Evolutionary conservation across 2,329 filamentous ascomycete species (phyloP).

Genomic region (Aspergillus felis): DNA sequence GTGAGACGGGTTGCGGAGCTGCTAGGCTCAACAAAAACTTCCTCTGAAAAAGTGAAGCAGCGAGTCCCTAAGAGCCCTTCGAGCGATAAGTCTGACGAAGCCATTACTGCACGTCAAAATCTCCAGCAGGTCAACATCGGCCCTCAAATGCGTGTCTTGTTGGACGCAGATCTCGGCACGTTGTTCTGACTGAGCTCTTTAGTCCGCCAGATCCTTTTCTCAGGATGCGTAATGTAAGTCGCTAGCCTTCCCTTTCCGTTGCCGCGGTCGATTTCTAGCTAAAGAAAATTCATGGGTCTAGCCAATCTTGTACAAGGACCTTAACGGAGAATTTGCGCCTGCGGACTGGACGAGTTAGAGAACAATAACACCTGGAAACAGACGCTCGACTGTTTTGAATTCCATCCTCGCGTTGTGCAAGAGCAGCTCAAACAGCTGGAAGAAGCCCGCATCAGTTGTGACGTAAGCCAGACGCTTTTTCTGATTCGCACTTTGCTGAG

Average conservation of each 20-base stretch:
- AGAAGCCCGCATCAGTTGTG: conserved; percentile 65
- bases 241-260: background rate
- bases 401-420: conserved; percentile 66
- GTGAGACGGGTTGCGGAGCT: conserved; percentile 33
- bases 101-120: background rate
- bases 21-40: conserved; percentile 20
- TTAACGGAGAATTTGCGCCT: conserved; percentile 68
- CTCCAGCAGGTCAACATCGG: background rate
- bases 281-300: conserved; percentile 30
- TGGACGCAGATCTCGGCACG: conserved; percentile 26
- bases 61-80: background rate
- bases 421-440: conserved; percentile 68
- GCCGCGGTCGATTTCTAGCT: background rate
- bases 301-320: conserved; percentile 63
- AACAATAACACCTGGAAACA: conserved; percentile 78
- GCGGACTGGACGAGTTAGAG: conserved; percentile 73
- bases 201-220: conserved; percentile 47
- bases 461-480: conserved; percentile 73
- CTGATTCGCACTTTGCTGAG: conserved; percentile 75
- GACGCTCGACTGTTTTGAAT: conserved; percentile 62
- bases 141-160: conserved; percentile 5
- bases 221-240: conserved; percentile 62
- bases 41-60: background rate
- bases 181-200: conserved; percentile 18
- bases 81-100: background rate